Base-by-base conservation (phyloP, 2,329 filamentous ascomycete genomes). In the Ophiostoma tasmaniense region DNA sequence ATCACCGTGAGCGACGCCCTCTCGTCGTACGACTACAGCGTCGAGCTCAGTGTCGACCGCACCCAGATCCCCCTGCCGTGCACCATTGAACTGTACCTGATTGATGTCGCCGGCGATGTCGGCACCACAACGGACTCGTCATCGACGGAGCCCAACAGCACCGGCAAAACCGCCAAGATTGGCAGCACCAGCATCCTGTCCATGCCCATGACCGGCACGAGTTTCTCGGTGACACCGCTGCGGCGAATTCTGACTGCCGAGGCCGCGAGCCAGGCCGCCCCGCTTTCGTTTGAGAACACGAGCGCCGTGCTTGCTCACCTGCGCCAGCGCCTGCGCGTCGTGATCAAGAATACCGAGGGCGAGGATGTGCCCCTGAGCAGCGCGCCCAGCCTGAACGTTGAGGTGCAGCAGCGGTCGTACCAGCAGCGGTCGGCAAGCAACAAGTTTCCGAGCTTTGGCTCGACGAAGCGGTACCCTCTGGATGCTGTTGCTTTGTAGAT, bases 381-480 rank as follows among this genome's bases (percentile, higher is more conserved):
- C n/a, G 71, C 76, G 10, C 74, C 78, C 28, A 80, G 80, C 71
- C 75, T 81, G 66, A 73, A 76, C 68, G 65, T 82, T 37, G 75
- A 77, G 7, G 71, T 82, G 20, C 76, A 80, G 69, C 74, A 76
- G 39, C 70, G 73, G 7, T 71, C 70, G 35, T 76, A 73, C 71
- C 68, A 66, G 14, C 70, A 73, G 3, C 68, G 67, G 8, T 39
- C 55, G 13, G 69, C 68, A 13, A 68, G 70, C 33, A 67, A 70
- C 20, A 71, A 69, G 4, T 76, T 77, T 35, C 75, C 75, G 0
- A 55, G 62, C 35, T 75, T 74, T 50, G 75, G 75, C 4, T 61
- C 68, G 1, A n/a, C 64, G 17, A n/a, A 35, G 25, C 13, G 61
- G 7, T 67, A 37, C 20, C 17, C 50, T 13, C 1, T 70, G 52